Conservation (phyloP, 352 stramenopile genomes). For the Pythium rishiriense region DNA sequence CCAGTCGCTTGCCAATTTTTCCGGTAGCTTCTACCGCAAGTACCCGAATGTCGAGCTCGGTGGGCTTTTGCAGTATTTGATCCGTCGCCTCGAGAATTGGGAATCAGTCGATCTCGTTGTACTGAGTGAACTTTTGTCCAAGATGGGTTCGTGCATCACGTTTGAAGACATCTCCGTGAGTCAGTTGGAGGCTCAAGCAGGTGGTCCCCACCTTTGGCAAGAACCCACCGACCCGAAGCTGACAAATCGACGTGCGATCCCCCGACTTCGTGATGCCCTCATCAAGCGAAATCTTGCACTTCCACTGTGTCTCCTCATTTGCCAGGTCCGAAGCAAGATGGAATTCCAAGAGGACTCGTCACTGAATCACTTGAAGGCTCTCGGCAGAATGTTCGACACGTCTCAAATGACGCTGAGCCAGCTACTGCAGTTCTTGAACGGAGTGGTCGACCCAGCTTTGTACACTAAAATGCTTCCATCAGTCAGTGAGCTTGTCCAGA, state of each 20-base stretch:
- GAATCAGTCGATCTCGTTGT: constrained; percentile 85
- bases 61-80: constrained; percentile 90
- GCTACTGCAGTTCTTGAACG: constrained; percentile 83
- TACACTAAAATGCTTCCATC: constrained; percentile 78
- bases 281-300: constrained; percentile 80
- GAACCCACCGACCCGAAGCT: constrained; percentile 79
- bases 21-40: constrained; percentile 93
- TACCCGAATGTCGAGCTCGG: constrained; percentile 92
- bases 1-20: constrained; percentile 92
- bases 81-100: constrained; percentile 85
- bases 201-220: constrained; percentile 76
- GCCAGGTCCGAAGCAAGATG: constrained; percentile 84
- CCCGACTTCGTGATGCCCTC: constrained; percentile 76
- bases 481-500: constrained; percentile 56
- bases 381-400: constrained; percentile 80
- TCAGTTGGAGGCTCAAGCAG: constrained; percentile 82
- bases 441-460: constrained; percentile 64
- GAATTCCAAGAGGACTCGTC: constrained; percentile 69
- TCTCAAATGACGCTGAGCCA: constrained; percentile 86
- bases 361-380: constrained; percentile 71
- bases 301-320: constrained; percentile 78
- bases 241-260: constrained; percentile 82
- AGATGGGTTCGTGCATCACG: constrained; percentile 87
- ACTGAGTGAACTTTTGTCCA: constrained; percentile 85
- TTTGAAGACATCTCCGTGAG: constrained; percentile 84